Conservation (phyloP, 106 monocot species). For the Chionographis japonica region DNA sequence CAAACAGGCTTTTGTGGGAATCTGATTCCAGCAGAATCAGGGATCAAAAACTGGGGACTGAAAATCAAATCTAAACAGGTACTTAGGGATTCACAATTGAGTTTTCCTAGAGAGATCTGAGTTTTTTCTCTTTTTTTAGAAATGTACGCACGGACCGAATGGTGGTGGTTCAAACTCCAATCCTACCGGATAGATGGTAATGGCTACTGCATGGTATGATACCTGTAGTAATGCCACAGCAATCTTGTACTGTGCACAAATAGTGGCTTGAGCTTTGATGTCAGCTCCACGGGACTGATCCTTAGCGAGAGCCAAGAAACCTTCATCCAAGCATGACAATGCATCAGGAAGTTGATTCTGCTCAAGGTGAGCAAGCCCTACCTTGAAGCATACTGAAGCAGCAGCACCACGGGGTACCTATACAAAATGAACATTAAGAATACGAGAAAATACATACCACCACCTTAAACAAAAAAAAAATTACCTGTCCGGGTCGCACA, state of each 20-base stretch:
- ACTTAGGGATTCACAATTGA: too few relatives aligned
- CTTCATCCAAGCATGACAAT: conserved; percentile 96
- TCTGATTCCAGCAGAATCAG: too few relatives aligned
- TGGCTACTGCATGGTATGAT: neutral
- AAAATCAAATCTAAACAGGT: too few relatives aligned
- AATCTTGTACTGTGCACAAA: conserved; percentile 98
- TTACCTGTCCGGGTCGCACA: conserved; percentile 87
- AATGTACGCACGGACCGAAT: too few relatives aligned
- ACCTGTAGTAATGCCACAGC: conserved; percentile 94
- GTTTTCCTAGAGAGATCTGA: too few relatives aligned
- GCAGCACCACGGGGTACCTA: conserved; percentile 93
- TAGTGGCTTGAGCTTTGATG: conserved; percentile 94
- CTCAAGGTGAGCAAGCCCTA: conserved; percentile 85
- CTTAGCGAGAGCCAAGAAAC: conserved; percentile 91
- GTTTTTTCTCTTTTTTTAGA: too few relatives aligned
- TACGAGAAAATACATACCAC: neutral
- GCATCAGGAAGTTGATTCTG: conserved; percentile 97
- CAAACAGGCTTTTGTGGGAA: too few relatives aligned
- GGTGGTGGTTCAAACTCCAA: too few relatives aligned
- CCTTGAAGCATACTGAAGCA: conserved; percentile 88
- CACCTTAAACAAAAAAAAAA: neutral
- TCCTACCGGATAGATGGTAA: too few relatives aligned
- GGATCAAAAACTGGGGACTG: too few relatives aligned
- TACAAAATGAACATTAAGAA: conserved; percentile 3
- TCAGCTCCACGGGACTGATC: conserved; percentile 90